Conservation (phyloP, 169 alveolate genomes). For the Eimeria falciformis region DNA sequence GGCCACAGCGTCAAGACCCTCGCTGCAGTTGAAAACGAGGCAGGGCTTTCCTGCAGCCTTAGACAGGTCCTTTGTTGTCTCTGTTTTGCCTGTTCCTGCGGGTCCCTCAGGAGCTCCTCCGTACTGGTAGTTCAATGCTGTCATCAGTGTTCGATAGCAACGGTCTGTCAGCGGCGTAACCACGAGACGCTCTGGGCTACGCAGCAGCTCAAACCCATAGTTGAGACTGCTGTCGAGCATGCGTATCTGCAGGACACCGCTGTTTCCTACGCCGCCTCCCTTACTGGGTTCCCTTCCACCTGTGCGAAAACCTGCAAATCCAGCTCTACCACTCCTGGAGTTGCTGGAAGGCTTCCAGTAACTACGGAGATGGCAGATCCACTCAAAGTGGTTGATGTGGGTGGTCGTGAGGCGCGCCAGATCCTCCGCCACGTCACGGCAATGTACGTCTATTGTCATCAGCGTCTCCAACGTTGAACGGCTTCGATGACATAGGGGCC, state of each 20-base stretch:
- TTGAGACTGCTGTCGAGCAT: constrained; percentile 89
- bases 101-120: constrained; percentile 98
- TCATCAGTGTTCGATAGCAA: constrained; percentile 92
- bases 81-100: constrained; percentile 98
- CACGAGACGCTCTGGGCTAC: constrained; percentile 93
- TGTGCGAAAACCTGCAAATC: constrained; percentile 10
- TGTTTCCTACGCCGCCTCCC: constrained; percentile 69
- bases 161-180: constrained; percentile 94
- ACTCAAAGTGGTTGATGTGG: constrained; percentile 89
- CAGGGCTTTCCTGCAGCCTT: constrained; percentile 95
- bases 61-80: constrained; percentile 96
- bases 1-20: constrained; percentile 94
- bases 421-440: constrained; percentile 87
- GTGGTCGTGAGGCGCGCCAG: constrained; percentile 77
- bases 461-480: constrained; percentile 86
- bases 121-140: constrained; percentile 91
- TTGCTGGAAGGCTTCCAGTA: constrained; percentile 83
- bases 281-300: constrained; percentile 8
- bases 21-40: constrained; percentile 97
- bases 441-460: constrained; percentile 90
- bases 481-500: constrained; percentile 82
- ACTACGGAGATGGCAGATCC: constrained; percentile 93
- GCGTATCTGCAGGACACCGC: constrained; percentile 79
- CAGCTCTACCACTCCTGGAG: constrained; percentile 44
- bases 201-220: constrained; percentile 95